Base-by-base conservation (phyloP, 805 yeast species). In the Yamadazyma akitaensis region DNA sequence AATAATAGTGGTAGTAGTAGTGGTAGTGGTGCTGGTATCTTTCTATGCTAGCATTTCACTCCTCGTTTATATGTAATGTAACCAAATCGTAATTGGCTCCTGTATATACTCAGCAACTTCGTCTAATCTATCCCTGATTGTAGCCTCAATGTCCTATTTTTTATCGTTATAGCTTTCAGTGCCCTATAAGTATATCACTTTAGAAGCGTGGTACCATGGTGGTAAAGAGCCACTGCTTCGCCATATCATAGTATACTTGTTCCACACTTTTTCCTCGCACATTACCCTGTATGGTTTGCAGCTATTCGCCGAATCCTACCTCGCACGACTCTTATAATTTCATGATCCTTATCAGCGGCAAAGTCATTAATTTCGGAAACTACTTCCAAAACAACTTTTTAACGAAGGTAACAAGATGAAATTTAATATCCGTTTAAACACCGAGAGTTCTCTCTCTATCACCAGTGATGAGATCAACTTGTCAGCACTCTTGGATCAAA, bases 401-500 rank as follows among this genome's bases (percentile, higher is more conserved):
- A 7, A 21, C 24, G 7, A 21, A 21, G 7, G 7, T 21, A 21
- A 21, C 31, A 33, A 19, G 42, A 46, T 46, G 49, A 41, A 46
- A 31, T 37, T 37, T 11, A 46, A 45, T 19, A 68, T 78, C 58
- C 73, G 78, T 62, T 62, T 73, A 51, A 63, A 76, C 19, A 72
- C 78, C 18, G 78, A 74, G 41, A 53, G 62, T 40, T 64, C 72
- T 11, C 76, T 70, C 58, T 55, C 71, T 21, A 68, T 79, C 48
- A 72, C 75, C 56, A 66, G 81, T 42, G 72, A 82, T 1, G 81
- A 77, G 33, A 16, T 30, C 8, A 9, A 8, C 19, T 33, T 37
- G 8, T 76, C 70, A 33, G 81, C 78, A 50, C 67, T 80, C 51
- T 70, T 72, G 44, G 64, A 66, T 38, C 70, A 78, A 6, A 75